These are phyloP conservation scores for Podospora pseudoanserina DNA, from an alignment of 495 filamentous ascomycete species.

Conservation along the genomic window DNA sequence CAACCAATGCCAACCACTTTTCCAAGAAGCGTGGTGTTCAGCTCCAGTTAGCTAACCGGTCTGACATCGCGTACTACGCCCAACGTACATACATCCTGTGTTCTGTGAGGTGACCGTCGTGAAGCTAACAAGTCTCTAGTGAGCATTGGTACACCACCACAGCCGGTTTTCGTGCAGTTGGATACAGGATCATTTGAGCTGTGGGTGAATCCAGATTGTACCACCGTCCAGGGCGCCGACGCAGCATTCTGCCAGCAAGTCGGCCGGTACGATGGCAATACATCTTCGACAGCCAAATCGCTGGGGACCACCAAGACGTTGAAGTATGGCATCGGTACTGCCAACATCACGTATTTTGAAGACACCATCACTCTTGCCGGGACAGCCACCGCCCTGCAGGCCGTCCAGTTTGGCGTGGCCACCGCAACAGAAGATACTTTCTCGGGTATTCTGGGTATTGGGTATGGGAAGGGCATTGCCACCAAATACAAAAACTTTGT, in stretches of 20 bases:
- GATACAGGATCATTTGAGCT: slow-evolving; percentile 52
- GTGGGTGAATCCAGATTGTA: slow-evolving; percentile 51
- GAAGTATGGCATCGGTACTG: slow-evolving; percentile 45
- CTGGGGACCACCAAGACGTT: slow-evolving; percentile 36
- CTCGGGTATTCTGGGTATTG: slow-evolving; percentile 47
- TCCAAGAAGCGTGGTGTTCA: slow-evolving; percentile 39
- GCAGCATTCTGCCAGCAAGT: slow-evolving; percentile 41
- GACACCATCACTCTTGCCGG: slow-evolving; percentile 42
- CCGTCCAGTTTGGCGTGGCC: slow-evolving; percentile 47
- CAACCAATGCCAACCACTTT: slow-evolving; percentile 41
- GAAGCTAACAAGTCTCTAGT: slow-evolving; percentile 33
- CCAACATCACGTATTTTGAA: slow-evolving; percentile 43
- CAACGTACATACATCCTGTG: slow-evolving; percentile 31
- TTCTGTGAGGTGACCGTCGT: background rate
- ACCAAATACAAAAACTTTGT: slow-evolving; percentile 45
- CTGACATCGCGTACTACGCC: slow-evolving; percentile 50
- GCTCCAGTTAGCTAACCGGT: slow-evolving; percentile 44
- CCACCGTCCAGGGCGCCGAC: slow-evolving; percentile 34
- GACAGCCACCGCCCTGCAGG: slow-evolving; percentile 33
- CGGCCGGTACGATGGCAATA: slow-evolving; percentile 38
- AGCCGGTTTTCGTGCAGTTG: slow-evolving; percentile 46
- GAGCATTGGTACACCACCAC: slow-evolving; percentile 47
- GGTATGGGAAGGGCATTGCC: slow-evolving; percentile 40
- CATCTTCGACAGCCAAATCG: slow-evolving; percentile 34
- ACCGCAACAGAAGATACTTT: slow-evolving; percentile 39